phyloP scores from a whole-genome alignment of 345 rosid genomes.

The Pugionium dolabratum region DNA sequence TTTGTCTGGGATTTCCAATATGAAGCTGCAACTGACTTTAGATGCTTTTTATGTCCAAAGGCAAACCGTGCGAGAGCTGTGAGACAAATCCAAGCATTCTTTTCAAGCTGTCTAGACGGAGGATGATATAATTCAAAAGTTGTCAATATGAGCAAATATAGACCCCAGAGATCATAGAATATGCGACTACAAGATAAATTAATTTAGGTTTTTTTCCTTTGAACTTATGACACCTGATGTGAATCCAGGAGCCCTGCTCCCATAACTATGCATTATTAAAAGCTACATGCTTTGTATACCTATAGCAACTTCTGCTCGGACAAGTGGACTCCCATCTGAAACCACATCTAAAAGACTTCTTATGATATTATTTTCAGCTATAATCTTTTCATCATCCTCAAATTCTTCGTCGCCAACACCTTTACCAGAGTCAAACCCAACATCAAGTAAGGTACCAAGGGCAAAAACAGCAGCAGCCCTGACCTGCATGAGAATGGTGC shows the following conservation, averaged over 20 bases:
- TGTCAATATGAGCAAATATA: not conserved
- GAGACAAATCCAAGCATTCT: not conserved
- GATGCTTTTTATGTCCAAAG: slow-evolving; percentile 90
- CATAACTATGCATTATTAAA: slow-evolving; percentile 30
- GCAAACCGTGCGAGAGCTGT: slow-evolving; percentile 97
- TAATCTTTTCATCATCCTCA: slow-evolving; percentile 97
- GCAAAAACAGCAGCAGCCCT: slow-evolving; percentile 98
- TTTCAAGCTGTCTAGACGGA: slow-evolving; percentile 4
- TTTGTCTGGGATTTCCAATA: slow-evolving; percentile 89
- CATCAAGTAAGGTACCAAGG: slow-evolving; percentile 88
- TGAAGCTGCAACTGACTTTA: slow-evolving; percentile 82
- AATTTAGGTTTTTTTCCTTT: slow-evolving; percentile 25
- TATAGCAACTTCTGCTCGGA: slow-evolving; percentile 98
- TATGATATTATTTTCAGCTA: slow-evolving; percentile 73
- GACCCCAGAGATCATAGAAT: not conserved
- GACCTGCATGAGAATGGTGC: slow-evolving; percentile 58
- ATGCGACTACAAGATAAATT: not conserved
- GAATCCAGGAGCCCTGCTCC: slow-evolving; percentile 26
- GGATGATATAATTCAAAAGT: not conserved
- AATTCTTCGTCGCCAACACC: slow-evolving; percentile 60
- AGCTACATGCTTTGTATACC: slow-evolving; percentile 58
- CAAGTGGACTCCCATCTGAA: slow-evolving; percentile 97
- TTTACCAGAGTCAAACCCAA: slow-evolving; percentile 72
- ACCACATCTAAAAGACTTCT: slow-evolving; percentile 75
- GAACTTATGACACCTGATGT: slow-evolving; percentile 30